Conservation (phyloP, 2,329 filamentous ascomycete species). For the Setomelanomma holmii region DNA sequence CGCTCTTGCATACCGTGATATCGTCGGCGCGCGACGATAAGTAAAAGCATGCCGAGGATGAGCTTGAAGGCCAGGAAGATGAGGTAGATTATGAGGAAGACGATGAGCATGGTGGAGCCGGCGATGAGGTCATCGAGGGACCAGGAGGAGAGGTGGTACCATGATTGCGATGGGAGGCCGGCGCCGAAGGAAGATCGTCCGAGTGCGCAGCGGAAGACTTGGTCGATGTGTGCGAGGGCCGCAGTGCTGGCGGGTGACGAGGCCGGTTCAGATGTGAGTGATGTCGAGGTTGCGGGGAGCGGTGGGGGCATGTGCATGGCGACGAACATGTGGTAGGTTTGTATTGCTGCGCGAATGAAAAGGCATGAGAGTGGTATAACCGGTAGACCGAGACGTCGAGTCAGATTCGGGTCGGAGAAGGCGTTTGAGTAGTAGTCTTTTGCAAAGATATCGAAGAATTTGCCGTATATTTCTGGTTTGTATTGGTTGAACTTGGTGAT, state of each 20-base stretch:
- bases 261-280: slow-evolving; percentile 65
- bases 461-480: slow-evolving; percentile 85
- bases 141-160: slow-evolving; percentile 52
- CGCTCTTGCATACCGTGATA: slow-evolving; percentile 81
- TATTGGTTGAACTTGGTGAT: slow-evolving; percentile 99
- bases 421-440: slow-evolving; percentile 99
- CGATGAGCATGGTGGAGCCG: slow-evolving; percentile 78
- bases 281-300: slow-evolving; percentile 69
- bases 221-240: slow-evolving; percentile 79
- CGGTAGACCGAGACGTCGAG: slow-evolving; percentile 85
- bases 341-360: slow-evolving; percentile 91
- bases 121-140: slow-evolving; percentile 77
- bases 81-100: slow-evolving; percentile 85
- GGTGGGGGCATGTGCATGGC: slow-evolving; percentile 83
- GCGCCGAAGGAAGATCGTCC: slow-evolving; percentile 72
- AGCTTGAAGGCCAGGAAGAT: slow-evolving; percentile 83
- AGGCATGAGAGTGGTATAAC: slow-evolving; percentile 92
- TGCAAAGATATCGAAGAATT: slow-evolving; percentile 90
- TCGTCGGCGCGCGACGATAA: slow-evolving; percentile 78
- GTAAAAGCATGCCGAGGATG: slow-evolving; percentile 83
- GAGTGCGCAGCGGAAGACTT: slow-evolving; percentile 77
- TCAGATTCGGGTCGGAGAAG: slow-evolving; percentile 88
- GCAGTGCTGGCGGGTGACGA: slow-evolving; percentile 76
- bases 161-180: slow-evolving; percentile 40
- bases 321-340: slow-evolving; percentile 98